phyloP scores from a whole-genome alignment of 305 asterid genomes.

The Fraxinus latifolia region DNA sequence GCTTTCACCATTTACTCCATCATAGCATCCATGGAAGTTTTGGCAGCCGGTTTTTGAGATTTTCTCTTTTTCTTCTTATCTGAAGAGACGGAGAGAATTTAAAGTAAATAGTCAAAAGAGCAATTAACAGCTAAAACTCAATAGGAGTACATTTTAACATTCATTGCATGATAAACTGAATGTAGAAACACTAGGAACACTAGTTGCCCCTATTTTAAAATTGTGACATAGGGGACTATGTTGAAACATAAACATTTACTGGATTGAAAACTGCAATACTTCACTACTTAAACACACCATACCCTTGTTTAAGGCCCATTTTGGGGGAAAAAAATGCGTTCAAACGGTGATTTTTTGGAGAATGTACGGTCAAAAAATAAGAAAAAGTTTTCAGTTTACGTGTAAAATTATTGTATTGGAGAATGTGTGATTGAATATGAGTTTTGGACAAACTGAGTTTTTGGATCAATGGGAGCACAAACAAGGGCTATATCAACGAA shows the following conservation, averaged over 20 bases:
- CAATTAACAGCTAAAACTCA: background rate
- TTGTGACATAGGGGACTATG: background rate
- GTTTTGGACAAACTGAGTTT: too few species aligned
- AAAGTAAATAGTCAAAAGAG: background rate
- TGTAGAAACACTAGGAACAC: background rate
- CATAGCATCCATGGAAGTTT: conserved; percentile 53
- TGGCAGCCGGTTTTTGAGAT: conserved; percentile 36
- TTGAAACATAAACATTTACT: background rate
- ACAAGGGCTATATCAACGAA: too few species aligned
- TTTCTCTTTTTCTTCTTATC: conserved; percentile 46
- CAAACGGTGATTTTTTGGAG: too few species aligned
- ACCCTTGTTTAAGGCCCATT: too few species aligned
- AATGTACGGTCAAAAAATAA: too few species aligned
- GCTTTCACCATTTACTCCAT: conserved; percentile 37
- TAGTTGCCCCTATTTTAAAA: background rate
- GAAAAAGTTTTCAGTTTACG: too few species aligned
- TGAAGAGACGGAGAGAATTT: conserved; percentile 24
- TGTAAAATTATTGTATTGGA: too few species aligned
- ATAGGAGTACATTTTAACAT: background rate
- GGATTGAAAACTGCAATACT: background rate
- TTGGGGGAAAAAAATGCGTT: too few species aligned
- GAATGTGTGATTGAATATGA: too few species aligned
- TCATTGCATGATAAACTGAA: background rate
- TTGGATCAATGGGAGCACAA: too few species aligned
- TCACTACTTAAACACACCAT: background rate